Evolutionary conservation across 208 protist species (phyloP), one percentile per base, ranked within the genome.

Genomic region (Acanthamoeba royreba): DNA sequence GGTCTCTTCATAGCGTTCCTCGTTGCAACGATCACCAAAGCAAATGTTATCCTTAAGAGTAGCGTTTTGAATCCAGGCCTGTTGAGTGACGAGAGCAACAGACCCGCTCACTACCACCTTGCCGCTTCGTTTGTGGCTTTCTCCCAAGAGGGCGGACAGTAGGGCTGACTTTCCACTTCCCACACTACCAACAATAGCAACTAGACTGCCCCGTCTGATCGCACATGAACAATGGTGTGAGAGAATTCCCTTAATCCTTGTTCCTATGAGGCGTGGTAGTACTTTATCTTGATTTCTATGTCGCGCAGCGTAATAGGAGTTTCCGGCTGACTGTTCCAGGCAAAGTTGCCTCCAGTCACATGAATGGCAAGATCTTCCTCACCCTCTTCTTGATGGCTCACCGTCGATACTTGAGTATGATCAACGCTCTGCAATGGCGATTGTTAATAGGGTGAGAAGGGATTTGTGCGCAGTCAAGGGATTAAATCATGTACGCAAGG

Each of bases 21-120:
- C n/a, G n/a, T n/a, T n/a, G n/a, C n/a, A n/a, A n/a, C n/a, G n/a
- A n/a, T n/a, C n/a, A 5, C 98, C 97, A 86, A 98, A 98, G n/a
- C 98, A 52, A 77, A 99, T 98, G 92, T 99, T 99, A 17, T 99
- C 96, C 13, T 77, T 74, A 4, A 99, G 28, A 3, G 97, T 98
- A 8, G 92, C 86, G 89, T 97, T 98, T 4, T 96, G 87, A 28
- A 98, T 98, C 96, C 97, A 98, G 17, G 97, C 93, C 94, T 97
- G 93, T 93, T 99, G 98, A n/a, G 98, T 85, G 17, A 98, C 96
- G 72, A 98, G 98, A 0, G 97, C 98, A 17, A 98, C 77, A 4
- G 1, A 28, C 1, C 96, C 97, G 15, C 63, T 25, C 9, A 95
- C 77, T 2, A 8, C 35, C n/a, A 97, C 43, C 15, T 79, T 8